Conservation (phyloP, 768 basidiomycete species). For the Podaxis sp. region DNA sequence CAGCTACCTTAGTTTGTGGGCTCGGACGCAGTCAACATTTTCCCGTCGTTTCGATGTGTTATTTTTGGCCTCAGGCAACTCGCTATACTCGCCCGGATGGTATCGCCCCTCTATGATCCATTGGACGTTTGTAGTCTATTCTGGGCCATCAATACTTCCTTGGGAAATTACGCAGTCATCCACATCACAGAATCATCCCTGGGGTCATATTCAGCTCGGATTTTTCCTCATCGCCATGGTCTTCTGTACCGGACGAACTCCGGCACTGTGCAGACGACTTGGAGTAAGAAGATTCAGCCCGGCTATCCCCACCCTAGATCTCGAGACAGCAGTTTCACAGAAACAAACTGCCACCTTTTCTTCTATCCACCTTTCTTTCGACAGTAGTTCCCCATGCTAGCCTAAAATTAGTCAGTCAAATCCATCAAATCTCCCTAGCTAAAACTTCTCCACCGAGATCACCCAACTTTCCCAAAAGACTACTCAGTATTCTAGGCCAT, state of each 20-base stretch:
- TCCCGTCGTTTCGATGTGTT: conserved; percentile 6
- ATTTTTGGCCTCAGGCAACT: neutral
- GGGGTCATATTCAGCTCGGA: neutral
- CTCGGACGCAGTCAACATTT: neutral
- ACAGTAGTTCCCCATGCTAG: neutral
- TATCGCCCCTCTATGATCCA: neutral
- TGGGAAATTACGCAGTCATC: neutral
- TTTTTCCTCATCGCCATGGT: neutral
- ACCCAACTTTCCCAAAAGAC: neutral
- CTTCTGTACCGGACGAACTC: neutral
- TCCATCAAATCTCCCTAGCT: neutral
- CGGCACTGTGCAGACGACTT: neutral
- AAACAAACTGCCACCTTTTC: neutral
- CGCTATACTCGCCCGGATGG: neutral
- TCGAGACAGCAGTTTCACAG: neutral
- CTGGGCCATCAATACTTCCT: neutral
- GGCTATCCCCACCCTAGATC: neutral
- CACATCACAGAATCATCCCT: neutral
- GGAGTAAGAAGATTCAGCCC: neutral
- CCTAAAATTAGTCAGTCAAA: neutral
- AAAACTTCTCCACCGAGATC: neutral
- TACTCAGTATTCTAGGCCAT: neutral
- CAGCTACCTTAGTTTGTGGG: neutral
- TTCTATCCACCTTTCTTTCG: neutral
- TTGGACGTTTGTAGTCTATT: neutral